phyloP scores from a whole-genome alignment of 2,329 filamentous ascomycete species.

The Aciculosporium take region DNA sequence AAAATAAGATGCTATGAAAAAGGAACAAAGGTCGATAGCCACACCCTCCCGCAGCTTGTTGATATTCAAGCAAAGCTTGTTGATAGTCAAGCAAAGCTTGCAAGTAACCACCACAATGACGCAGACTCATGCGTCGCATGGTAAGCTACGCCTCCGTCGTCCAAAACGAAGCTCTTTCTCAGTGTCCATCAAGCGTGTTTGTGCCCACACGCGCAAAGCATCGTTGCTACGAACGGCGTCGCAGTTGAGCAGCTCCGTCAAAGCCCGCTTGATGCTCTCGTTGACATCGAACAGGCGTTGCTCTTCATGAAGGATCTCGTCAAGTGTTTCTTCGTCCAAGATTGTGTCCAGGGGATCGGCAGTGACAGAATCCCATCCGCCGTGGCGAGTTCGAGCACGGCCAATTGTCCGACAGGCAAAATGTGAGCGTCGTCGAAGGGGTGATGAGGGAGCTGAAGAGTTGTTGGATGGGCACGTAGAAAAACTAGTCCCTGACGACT shows the following conservation, averaged over 20 bases:
- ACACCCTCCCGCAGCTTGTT: neutral
- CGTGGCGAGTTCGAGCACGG: slow-evolving; percentile 17
- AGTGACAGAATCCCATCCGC: slow-evolving; percentile 18
- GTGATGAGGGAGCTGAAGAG: slow-evolving; percentile 40
- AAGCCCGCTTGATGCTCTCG: slow-evolving; percentile 45
- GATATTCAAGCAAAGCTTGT: neutral
- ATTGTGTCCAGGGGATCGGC: slow-evolving; percentile 24
- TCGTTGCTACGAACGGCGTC: slow-evolving; percentile 36
- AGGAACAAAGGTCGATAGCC: neutral
- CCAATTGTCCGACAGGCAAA: slow-evolving; percentile 15
- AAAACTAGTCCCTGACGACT: slow-evolving; percentile 16
- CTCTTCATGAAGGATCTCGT: slow-evolving; percentile 37
- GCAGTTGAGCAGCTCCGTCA: slow-evolving; percentile 49
- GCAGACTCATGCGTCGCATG: slow-evolving; percentile 14
- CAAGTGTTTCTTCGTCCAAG: slow-evolving; percentile 31
- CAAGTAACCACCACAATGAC: neutral
- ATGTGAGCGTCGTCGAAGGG: slow-evolving; percentile 29
- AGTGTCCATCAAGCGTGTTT: slow-evolving; percentile 44
- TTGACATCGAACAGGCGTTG: slow-evolving; percentile 41
- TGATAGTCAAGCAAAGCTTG: neutral
- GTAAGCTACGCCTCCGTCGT: slow-evolving; percentile 31
- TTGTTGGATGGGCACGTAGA: slow-evolving; percentile 36
- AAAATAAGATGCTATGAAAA: neutral
- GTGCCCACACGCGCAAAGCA: slow-evolving; percentile 42
- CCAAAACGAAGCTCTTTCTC: slow-evolving; percentile 43